These are phyloP conservation scores for Periconia macrospinosa DNA, from an alignment of 2,329 filamentous ascomycete genomes.

Conservation along the genomic window DNA sequence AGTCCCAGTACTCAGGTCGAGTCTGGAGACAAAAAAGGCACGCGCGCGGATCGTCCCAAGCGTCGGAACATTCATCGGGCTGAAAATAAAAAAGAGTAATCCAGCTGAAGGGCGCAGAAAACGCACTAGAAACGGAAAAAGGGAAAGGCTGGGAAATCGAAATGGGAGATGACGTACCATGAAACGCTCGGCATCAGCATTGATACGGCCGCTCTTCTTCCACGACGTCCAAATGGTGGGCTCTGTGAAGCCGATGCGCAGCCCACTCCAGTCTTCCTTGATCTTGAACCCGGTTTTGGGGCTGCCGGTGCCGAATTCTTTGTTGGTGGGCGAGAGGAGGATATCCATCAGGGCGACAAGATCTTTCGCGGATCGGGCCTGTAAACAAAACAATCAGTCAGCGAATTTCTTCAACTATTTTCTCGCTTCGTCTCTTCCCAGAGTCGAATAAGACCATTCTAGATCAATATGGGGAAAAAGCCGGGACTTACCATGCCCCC, in stretches of 20 bases:
- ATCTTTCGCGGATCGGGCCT: conserved; percentile 41
- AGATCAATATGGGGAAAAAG: too few species aligned
- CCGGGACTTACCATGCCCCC: conserved; percentile 31
- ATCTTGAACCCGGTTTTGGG: conserved; percentile 34
- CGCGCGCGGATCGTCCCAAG: not conserved
- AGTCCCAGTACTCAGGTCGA: not conserved
- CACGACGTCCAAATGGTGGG: conserved; percentile 39
- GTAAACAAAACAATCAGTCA: not conserved
- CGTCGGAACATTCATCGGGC: not conserved
- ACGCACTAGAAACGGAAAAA: not conserved
- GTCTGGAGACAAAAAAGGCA: not conserved
- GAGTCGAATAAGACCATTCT: not conserved
- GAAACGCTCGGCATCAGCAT: conserved; percentile 40
- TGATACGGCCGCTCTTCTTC: conserved; percentile 38
- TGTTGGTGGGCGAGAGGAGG: conserved; percentile 35
- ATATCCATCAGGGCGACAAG: conserved; percentile 37
- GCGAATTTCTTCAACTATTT: not conserved
- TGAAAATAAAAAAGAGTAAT: not conserved
- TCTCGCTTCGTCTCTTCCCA: not conserved
- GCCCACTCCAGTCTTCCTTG: conserved; percentile 32
- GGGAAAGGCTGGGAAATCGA: not conserved
- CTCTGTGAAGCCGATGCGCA: conserved; percentile 40
- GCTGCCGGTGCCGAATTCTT: conserved; percentile 23
- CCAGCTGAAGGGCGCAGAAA: not conserved
- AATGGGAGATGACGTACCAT: conserved; percentile 32